phyloP scores from a whole-genome alignment of 2,329 filamentous ascomycete genomes.

The Thelonectria discophora region DNA sequence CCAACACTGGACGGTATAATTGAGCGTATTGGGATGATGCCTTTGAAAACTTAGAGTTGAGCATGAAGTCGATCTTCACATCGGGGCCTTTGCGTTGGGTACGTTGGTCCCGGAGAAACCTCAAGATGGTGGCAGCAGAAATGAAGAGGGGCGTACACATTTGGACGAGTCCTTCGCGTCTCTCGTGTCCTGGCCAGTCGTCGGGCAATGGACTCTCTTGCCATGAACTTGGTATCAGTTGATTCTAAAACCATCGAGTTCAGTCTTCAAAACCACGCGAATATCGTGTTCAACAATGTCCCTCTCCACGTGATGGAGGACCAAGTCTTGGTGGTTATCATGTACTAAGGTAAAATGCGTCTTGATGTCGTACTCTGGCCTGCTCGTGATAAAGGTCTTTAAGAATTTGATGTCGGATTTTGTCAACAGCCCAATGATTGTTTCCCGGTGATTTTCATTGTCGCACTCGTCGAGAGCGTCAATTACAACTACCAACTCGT shows the following conservation, averaged over 20 bases:
- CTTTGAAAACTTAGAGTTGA: too few relatives aligned
- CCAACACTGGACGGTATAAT: too few relatives aligned
- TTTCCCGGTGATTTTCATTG: constrained; percentile 41
- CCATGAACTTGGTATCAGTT: too few relatives aligned
- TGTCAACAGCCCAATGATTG: constrained; percentile 23
- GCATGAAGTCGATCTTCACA: too few relatives aligned
- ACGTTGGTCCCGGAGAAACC: constrained; percentile 40
- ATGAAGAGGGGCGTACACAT: constrained; percentile 49
- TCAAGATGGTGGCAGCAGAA: constrained; percentile 45
- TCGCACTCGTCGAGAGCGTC: constrained; percentile 43
- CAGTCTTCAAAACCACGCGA: background rate
- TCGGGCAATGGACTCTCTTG: too few relatives aligned
- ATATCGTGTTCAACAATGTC: background rate
- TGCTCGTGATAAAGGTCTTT: constrained; percentile 43
- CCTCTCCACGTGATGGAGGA: background rate
- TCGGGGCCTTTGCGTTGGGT: too few relatives aligned
- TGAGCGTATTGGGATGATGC: too few relatives aligned
- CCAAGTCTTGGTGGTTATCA: background rate
- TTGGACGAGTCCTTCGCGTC: constrained; percentile 30
- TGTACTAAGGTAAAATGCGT: background rate
- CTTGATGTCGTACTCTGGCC: background rate
- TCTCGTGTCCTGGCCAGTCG: constrained; percentile 43
- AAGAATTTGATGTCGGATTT: constrained; percentile 26
- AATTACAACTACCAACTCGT: constrained; percentile 44
- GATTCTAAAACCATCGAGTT: constrained; percentile 4